Conservation (phyloP, 495 filamentous ascomycete species). For the Amorphotheca resinae region DNA sequence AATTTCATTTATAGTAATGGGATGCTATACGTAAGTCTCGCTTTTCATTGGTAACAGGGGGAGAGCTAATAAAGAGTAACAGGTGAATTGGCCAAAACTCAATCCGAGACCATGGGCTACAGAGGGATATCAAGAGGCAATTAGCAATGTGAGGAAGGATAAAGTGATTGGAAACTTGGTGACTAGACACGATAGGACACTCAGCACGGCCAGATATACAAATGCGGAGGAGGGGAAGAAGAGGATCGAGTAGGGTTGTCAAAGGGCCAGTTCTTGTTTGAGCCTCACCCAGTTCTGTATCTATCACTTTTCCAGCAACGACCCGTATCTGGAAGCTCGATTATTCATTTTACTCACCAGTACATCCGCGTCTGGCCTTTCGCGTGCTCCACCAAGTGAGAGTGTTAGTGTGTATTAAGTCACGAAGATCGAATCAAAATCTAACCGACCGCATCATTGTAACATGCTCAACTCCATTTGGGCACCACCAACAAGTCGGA, state of each 20-base stretch:
- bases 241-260: constrained; percentile 54
- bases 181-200: constrained; percentile 59
- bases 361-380: too few relatives aligned
- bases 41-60: background rate
- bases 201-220: constrained; percentile 63
- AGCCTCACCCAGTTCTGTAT: too few relatives aligned
- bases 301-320: too few relatives aligned
- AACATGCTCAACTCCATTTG: too few relatives aligned
- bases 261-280: too few relatives aligned
- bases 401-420: too few relatives aligned
- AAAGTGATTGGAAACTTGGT: constrained; percentile 62
- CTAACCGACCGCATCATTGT: too few relatives aligned
- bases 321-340: too few relatives aligned
- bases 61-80: constrained; percentile 13
- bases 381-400: too few relatives aligned
- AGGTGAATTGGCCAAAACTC: constrained; percentile 97
- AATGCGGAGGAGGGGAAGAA: constrained; percentile 94
- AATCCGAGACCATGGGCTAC: constrained; percentile 72
- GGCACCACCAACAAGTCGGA: too few relatives aligned
- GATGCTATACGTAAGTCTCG: constrained; percentile 73
- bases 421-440: too few relatives aligned
- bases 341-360: too few relatives aligned
- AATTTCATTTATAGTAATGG: constrained; percentile 70
- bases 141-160: constrained; percentile 63
- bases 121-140: constrained; percentile 82